Percentiles rank a stretch among this genome's conserved stretches.
Conservation (phyloP, 352 stramenopile species). For the Globisporangium spinosum region DNA sequence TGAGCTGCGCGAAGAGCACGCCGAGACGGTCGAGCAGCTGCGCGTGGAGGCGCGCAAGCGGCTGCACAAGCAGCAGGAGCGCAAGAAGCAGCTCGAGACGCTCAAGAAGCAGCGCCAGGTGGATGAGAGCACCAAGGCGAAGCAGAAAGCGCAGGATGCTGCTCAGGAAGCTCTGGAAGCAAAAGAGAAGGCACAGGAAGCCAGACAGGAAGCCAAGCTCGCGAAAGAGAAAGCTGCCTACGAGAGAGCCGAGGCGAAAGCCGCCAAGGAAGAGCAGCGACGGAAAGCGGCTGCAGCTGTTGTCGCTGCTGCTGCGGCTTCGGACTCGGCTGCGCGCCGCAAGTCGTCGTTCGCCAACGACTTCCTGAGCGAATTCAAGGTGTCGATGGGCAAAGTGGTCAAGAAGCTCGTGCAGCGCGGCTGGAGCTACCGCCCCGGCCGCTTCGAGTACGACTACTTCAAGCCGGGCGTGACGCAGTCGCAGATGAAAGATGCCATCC, state of each 20-base stretch:
- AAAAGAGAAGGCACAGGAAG: constrained; percentile 4
- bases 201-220: background rate
- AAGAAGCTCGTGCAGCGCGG: constrained; percentile 49
- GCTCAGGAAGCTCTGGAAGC: constrained; percentile 1
- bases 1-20: constrained; percentile 51
- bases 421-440: constrained; percentile 66
- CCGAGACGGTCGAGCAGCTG: constrained; percentile 44
- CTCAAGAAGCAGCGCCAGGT: constrained; percentile 29
- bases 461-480: constrained; percentile 46
- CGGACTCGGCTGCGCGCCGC: background rate
- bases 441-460: constrained; percentile 86
- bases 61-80: constrained; percentile 13
- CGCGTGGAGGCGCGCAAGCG: constrained; percentile 33
- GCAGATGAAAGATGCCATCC: constrained; percentile 40
- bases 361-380: constrained; percentile 22
- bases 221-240: constrained; percentile 3
- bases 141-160: constrained; percentile 2
- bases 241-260: background rate
- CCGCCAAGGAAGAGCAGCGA: constrained; percentile 3
- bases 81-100: constrained; percentile 17
- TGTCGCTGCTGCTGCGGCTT: background rate
- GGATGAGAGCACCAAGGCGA: constrained; percentile 18
- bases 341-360: constrained; percentile 10
- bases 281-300: background rate
- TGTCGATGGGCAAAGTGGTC: constrained; percentile 60